phyloP scores from a whole-genome alignment of 2,329 filamentous ascomycete genomes.

The Xylariaceae sp. region DNA sequence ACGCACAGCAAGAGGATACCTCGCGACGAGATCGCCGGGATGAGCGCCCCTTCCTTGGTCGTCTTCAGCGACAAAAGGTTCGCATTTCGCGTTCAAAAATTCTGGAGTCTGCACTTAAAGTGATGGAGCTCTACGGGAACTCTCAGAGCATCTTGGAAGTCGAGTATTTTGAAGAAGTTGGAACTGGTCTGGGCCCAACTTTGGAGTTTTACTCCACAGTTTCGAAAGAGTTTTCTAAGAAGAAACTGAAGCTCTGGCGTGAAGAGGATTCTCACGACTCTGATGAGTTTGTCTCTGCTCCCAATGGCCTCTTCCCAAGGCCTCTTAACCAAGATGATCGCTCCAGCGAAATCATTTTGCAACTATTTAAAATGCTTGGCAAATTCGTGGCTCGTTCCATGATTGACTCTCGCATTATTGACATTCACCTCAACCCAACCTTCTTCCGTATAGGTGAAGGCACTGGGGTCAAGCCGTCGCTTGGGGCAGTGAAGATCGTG shows the following conservation, averaged over 20 bases:
- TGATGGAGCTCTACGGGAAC: constrained; percentile 98
- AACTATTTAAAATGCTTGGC: constrained; percentile 90
- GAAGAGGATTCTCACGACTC: constrained; percentile 78
- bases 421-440: constrained; percentile 95
- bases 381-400: constrained; percentile 98
- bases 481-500: constrained; percentile 88
- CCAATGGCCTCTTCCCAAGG: constrained; percentile 86
- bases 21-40: constrained; percentile 83
- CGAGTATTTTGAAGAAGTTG: constrained; percentile 98
- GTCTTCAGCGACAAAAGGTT: constrained; percentile 96
- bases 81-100: constrained; percentile 95
- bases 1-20: constrained; percentile 82
- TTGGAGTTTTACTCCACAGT: constrained; percentile 98
- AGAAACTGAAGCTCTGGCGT: constrained; percentile 95
- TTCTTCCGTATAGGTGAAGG: constrained; percentile 94
- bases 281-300: constrained; percentile 84
- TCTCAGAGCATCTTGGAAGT: constrained; percentile 96
- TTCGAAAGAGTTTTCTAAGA: constrained; percentile 96
- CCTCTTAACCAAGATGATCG: constrained; percentile 84
- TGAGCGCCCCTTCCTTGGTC: constrained; percentile 87
- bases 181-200: constrained; percentile 92
- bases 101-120: constrained; percentile 93
- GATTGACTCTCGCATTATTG: constrained; percentile 97
- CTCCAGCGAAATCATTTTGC: constrained; percentile 84
- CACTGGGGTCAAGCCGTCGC: constrained; percentile 75